These are phyloP conservation scores for Yarrowia sp. DNA, from an alignment of 805 yeast genomes.

Conservation along the genomic window DNA sequence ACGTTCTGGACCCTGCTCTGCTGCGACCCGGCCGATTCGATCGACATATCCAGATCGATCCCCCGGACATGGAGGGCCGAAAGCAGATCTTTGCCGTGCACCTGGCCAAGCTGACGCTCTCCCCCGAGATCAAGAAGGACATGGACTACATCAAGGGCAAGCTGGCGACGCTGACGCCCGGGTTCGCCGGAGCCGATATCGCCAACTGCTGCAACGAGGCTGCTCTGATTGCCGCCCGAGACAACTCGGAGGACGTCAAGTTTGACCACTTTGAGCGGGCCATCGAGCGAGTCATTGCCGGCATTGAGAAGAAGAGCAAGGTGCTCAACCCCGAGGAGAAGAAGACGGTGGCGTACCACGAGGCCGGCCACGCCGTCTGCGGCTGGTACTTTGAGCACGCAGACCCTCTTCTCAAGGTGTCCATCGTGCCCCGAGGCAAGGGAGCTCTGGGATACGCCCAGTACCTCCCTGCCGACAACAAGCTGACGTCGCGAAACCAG, in stretches of 20 bases:
- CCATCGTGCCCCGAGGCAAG: conserved; percentile 92
- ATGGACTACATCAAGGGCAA: conserved; percentile 72
- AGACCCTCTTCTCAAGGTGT: conserved; percentile 90
- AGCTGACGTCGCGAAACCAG: conserved; percentile 76
- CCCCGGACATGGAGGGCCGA: conserved; percentile 89
- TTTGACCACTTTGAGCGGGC: conserved; percentile 86
- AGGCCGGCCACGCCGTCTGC: conserved; percentile 96
- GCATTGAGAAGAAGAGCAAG: conserved; percentile 85
- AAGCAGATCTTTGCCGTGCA: conserved; percentile 86
- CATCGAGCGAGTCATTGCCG: conserved; percentile 92
- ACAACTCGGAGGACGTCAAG: conserved; percentile 65
- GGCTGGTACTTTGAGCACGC: conserved; percentile 92
- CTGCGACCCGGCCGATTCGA: conserved; percentile 96
- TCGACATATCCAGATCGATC: conserved; percentile 83
- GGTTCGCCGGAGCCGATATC: conserved; percentile 95
- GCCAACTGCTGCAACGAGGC: conserved; percentile 96
- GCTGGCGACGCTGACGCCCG: conserved; percentile 91
- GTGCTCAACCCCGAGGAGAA: conserved; percentile 82
- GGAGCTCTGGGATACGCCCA: conserved; percentile 98
- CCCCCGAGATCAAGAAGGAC: conserved; percentile 50
- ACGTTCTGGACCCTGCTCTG: conserved; percentile 85
- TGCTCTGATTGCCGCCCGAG: conserved; percentile 89
- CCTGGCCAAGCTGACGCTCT: conserved; percentile 61
- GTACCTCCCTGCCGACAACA: conserved; percentile 88
- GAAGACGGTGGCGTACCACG: conserved; percentile 88